A percentile compares a stretch with the other conserved stretches of the same genome.
These are phyloP conservation scores for Monosporozyma servazzii DNA, from an alignment of 805 yeast genomes.

Conservation along the genomic window DNA sequence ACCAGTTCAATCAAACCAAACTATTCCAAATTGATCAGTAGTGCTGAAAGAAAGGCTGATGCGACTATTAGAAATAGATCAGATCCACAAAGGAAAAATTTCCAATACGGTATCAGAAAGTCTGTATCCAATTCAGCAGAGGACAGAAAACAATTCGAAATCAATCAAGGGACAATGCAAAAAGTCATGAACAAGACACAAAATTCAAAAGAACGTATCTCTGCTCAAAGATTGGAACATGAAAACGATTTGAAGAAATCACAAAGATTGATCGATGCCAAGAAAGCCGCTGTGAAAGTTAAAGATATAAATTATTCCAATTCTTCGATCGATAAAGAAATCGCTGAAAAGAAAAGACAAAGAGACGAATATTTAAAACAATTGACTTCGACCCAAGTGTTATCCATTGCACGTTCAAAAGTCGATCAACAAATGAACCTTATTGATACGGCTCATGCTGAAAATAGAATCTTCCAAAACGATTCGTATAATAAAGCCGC, in stretches of 20 bases:
- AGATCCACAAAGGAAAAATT: conserved; percentile 15
- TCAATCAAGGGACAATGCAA: conserved; percentile 14
- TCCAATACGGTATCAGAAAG: conserved; percentile 15
- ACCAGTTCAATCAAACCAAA: conserved; percentile 9
- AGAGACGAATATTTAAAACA: conserved; percentile 25
- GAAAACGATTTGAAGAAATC: conserved; percentile 54
- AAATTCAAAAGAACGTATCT: neutral
- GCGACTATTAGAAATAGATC: conserved; percentile 17
- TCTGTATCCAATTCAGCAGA: conserved; percentile 6
- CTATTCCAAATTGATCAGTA: conserved; percentile 21
- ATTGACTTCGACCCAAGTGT: conserved; percentile 32
- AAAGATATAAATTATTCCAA: conserved; percentile 28
- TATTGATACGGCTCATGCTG: conserved; percentile 34
- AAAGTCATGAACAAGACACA: conserved; percentile 9
- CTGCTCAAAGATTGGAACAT: conserved; percentile 29
- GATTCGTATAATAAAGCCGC: conserved; percentile 64
- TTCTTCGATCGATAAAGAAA: conserved; percentile 31
- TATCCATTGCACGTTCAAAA: conserved; percentile 43
- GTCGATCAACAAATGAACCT: conserved; percentile 37
- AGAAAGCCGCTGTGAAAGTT: conserved; percentile 34
- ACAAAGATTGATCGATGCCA: conserved; percentile 26
- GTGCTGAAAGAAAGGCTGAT: conserved; percentile 26
- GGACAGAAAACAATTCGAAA: conserved; percentile 5
- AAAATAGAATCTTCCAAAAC: conserved; percentile 26
- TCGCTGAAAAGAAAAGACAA: conserved; percentile 34